Conservation (phyloP, 129 eudicot genomes). For the Flaveria ramosissima region DNA sequence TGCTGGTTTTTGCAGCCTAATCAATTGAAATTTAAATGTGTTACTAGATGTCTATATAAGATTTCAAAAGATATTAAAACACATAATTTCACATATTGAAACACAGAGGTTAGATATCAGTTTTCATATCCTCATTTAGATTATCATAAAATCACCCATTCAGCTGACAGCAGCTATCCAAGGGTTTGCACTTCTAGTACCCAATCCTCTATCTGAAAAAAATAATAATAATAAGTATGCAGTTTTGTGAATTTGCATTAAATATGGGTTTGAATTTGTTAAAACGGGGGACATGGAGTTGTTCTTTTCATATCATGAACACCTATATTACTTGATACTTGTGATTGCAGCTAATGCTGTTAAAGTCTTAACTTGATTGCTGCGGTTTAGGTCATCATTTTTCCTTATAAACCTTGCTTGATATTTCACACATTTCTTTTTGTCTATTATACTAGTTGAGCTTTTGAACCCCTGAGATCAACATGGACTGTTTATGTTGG, state of each 20-base stretch:
- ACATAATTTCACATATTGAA: background rate
- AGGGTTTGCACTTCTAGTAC: background rate
- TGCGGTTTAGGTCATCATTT: constrained; percentile 1
- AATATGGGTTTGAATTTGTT: constrained; percentile 3
- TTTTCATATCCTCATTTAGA: background rate
- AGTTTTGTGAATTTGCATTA: background rate
- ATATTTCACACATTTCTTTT: background rate
- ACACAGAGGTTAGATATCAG: background rate
- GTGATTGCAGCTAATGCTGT: background rate
- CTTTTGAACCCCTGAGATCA: background rate
- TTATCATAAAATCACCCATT: background rate
- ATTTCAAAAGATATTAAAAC: background rate
- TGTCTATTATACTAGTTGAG: background rate
- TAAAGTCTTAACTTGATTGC: background rate
- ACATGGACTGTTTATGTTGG: background rate
- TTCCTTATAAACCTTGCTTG: background rate
- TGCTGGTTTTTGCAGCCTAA: background rate
- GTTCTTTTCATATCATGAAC: constrained; percentile 1
- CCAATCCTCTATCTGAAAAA: constrained; percentile 10
- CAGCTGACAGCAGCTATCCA: background rate
- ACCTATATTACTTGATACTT: constrained; percentile 6
- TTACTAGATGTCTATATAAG: background rate
- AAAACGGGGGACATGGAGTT: background rate
- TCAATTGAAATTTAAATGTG: too few species aligned
- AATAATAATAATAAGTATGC: background rate